Evolutionary conservation across 2,329 filamentous ascomycete species (phyloP).

Genomic region (Cryphonectria radicalis): DNA sequence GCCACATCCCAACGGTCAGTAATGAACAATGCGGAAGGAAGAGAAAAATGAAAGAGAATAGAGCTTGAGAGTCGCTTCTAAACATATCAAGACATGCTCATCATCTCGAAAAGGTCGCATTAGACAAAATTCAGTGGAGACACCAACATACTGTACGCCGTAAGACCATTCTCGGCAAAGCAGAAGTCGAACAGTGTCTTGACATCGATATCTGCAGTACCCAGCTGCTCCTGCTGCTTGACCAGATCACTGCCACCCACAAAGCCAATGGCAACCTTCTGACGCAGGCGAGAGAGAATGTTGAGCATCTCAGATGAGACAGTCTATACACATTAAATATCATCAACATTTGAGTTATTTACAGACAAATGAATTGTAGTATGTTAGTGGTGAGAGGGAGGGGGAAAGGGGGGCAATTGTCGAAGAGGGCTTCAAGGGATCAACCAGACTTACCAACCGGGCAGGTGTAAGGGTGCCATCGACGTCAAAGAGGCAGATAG

Average conservation of each 20-base stretch:
- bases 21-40: neutral
- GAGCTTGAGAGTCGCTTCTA: neutral
- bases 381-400: too few species aligned
- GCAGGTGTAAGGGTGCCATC: constrained; percentile 89
- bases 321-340: constrained; percentile 46
- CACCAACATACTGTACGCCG: constrained; percentile 67
- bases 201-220: constrained; percentile 68
- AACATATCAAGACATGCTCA: too few species aligned
- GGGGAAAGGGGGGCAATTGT: too few species aligned
- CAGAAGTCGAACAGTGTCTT: constrained; percentile 93
- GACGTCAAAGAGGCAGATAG: constrained; percentile 94
- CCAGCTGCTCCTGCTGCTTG: constrained; percentile 97
- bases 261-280: constrained; percentile 87
- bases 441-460: constrained; percentile 63
- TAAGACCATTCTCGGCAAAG: constrained; percentile 96
- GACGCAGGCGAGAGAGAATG: constrained; percentile 77
- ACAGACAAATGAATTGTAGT: neutral
- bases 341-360: neutral
- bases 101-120: neutral
- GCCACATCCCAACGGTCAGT: neutral
- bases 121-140: neutral
- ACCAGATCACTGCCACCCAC: constrained; percentile 89
- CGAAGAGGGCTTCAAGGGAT: neutral
- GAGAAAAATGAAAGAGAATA: neutral
- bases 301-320: constrained; percentile 82